Evolutionary conservation across 768 basidiomycete genomes (phyloP).

Genomic region (Suillus luteus): DNA sequence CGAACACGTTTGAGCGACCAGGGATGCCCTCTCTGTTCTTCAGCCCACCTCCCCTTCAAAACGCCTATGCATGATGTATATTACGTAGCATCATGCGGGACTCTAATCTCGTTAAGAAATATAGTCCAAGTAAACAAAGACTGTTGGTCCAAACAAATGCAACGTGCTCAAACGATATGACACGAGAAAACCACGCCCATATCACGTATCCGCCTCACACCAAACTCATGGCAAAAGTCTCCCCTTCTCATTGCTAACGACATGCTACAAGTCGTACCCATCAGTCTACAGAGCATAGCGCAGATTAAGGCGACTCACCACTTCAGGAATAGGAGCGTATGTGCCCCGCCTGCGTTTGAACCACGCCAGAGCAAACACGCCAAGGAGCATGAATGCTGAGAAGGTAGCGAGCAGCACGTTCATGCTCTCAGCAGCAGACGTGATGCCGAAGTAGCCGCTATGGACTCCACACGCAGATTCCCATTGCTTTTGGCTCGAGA

Average conservation of each 20-base stretch:
- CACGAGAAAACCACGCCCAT: background rate
- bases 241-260: constrained; percentile 26
- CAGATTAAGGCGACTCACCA: constrained; percentile 16
- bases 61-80: background rate
- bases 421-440: constrained; percentile 7
- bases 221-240: constrained; percentile 25
- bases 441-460: constrained; percentile 24
- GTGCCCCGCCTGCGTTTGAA: constrained; percentile 22
- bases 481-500: constrained; percentile 43
- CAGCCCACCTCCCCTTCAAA: background rate
- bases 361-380: constrained; percentile 14
- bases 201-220: background rate
- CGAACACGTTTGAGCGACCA: background rate
- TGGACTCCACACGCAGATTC: constrained; percentile 38
- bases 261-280: constrained; percentile 7
- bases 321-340: constrained; percentile 10
- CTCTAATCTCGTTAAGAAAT: background rate
- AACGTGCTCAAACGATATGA: background rate
- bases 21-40: background rate
- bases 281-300: background rate
- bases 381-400: constrained; percentile 18
- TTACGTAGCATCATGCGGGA: background rate
- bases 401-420: constrained; percentile 9
- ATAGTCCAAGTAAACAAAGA: background rate
- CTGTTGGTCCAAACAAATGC: background rate